Conservation (phyloP, 176 grass and related monocot species). For the Oryza punctata region DNA sequence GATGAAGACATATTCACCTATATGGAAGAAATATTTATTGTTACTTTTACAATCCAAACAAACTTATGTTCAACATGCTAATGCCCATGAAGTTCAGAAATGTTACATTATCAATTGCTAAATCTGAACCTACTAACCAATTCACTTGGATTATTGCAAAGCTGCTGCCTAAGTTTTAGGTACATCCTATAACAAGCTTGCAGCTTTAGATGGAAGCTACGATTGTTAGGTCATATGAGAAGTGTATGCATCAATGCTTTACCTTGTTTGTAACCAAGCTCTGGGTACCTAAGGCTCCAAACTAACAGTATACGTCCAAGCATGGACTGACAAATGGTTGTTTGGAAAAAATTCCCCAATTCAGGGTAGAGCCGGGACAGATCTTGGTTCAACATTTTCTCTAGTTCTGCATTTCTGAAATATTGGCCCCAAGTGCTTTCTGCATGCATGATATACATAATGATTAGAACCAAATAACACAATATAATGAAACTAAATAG, state of each 20-base stretch:
- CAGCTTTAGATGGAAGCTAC: not conserved
- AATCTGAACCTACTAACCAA: conserved; percentile 3
- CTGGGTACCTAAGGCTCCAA: conserved; percentile 94
- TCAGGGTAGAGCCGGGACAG: conserved; percentile 87
- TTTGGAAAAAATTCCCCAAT: conserved; percentile 82
- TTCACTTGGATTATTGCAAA: not conserved
- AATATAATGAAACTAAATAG: not conserved
- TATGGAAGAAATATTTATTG: conserved; percentile 13
- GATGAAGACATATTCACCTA: not conserved
- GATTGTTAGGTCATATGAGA: conserved; percentile 19
- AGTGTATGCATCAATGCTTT: conserved; percentile 23
- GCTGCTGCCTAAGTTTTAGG: not conserved
- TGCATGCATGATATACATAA: conserved; percentile 41
- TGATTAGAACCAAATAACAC: not conserved
- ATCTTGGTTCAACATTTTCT: conserved; percentile 95
- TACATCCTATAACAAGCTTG: not conserved
- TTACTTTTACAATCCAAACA: conserved; percentile 6
- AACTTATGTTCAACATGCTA: conserved; percentile 3
- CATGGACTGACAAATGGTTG: conserved; percentile 72
- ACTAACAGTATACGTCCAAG: conserved; percentile 84
- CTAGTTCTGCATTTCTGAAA: conserved; percentile 93
- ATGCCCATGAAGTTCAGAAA: conserved; percentile 12
- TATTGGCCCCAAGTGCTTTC: conserved; percentile 96
- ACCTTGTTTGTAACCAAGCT: conserved; percentile 96
- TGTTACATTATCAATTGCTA: conserved; percentile 12